Conservation (phyloP, 2,329 filamentous ascomycete species). For the Pyrenophora teres region DNA sequence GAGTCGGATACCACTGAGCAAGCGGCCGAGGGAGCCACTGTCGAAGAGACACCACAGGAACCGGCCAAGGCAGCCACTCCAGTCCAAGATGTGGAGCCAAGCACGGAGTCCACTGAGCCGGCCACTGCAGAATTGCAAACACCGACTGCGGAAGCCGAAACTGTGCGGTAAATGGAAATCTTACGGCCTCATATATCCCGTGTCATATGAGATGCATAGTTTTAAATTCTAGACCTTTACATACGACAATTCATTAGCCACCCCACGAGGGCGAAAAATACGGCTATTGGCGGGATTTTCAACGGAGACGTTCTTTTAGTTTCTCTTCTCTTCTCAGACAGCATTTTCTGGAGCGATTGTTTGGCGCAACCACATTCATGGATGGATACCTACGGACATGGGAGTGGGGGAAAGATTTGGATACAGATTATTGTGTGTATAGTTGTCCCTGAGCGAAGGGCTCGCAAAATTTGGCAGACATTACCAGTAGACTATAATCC, state of each 20-base stretch:
- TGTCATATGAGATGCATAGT: background rate
- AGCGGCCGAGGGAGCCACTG: slow-evolving; percentile 9
- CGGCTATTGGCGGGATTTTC: background rate
- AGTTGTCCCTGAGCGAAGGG: slow-evolving; percentile 11
- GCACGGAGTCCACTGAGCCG: slow-evolving; percentile 7
- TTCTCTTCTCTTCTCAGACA: slow-evolving; percentile 27
- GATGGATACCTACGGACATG: slow-evolving; percentile 31
- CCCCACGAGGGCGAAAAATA: background rate
- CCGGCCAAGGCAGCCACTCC: slow-evolving; percentile 17
- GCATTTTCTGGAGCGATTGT: slow-evolving; percentile 46
- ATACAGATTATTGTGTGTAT: slow-evolving; percentile 25
- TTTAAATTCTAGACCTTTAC: too few species aligned
- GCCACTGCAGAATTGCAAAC: slow-evolving; percentile 32
- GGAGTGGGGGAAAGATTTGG: slow-evolving; percentile 21
- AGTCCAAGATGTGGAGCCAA: slow-evolving; percentile 28
- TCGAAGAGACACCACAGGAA: slow-evolving; percentile 8
- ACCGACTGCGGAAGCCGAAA: slow-evolving; percentile 27
- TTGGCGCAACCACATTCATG: slow-evolving; percentile 37
- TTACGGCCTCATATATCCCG: background rate
- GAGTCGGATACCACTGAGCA: slow-evolving; percentile 13
- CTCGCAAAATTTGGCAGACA: slow-evolving; percentile 10
- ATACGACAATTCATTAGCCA: background rate
- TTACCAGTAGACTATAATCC: slow-evolving; percentile 24
- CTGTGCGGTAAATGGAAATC: slow-evolving; percentile 23
- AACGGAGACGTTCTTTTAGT: background rate